Conservation (phyloP, 192 early-diverging fungal genomes). For the Linnemannia schmuckeri region DNA sequence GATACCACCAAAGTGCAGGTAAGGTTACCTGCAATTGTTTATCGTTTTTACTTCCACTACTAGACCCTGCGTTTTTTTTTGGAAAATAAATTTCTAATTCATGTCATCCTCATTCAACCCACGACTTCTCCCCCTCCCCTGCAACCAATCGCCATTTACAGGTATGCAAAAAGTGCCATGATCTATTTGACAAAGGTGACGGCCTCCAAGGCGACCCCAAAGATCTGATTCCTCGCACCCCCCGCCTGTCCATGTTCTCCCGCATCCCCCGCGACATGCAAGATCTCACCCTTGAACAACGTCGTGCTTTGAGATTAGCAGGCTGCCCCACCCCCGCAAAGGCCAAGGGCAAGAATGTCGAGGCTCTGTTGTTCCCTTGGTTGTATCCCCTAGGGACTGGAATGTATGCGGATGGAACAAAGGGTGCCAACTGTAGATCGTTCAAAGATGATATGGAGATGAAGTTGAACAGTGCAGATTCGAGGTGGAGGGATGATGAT, state of each 20-base stretch:
- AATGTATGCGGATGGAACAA: slow-evolving; percentile 46
- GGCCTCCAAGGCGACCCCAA: slow-evolving; percentile 39
- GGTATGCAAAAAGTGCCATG: slow-evolving; percentile 46
- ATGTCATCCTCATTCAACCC: not conserved
- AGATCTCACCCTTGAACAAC: slow-evolving; percentile 27
- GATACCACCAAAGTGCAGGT: slow-evolving; percentile 52
- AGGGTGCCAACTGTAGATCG: slow-evolving; percentile 39
- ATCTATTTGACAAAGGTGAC: slow-evolving; percentile 39
- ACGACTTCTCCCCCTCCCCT: not conserved
- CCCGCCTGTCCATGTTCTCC: slow-evolving; percentile 48
- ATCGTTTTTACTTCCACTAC: not conserved
- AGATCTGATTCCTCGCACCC: slow-evolving; percentile 42
- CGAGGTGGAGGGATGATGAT: slow-evolving; percentile 50
- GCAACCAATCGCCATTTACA: not conserved
- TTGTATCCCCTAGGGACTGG: slow-evolving; percentile 36
- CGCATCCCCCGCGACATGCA: slow-evolving; percentile 45
- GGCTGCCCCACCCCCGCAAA: slow-evolving; percentile 46
- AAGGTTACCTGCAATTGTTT: not conserved
- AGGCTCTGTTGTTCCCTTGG: slow-evolving; percentile 48
- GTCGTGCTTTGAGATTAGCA: slow-evolving; percentile 28
- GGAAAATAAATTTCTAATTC: not conserved
- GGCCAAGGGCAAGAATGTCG: slow-evolving; percentile 47
- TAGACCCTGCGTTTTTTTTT: not conserved
- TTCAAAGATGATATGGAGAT: slow-evolving; percentile 54
- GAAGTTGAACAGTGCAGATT: slow-evolving; percentile 48